Base-by-base conservation (phyloP, 2,329 filamentous ascomycete genomes). In the Colletotrichum aenigma region DNA sequence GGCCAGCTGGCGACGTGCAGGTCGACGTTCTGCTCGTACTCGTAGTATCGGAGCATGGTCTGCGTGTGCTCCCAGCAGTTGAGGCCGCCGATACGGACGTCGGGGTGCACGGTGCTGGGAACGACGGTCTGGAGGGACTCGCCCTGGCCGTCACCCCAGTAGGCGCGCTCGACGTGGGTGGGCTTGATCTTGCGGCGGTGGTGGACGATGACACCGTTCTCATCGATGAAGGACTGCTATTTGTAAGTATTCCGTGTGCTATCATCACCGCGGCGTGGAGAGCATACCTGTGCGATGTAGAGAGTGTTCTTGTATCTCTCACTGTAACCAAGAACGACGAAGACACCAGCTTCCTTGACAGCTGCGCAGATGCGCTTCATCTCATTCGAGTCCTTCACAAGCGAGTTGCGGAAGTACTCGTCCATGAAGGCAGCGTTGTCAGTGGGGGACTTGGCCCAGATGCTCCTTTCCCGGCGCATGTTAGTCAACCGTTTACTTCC, bases 101-200 rank as follows among this genome's bases (percentile, higher is more conserved):
- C 87, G 10, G 70, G 70, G 56, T 55, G 38, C 10, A 36, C 4
- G 85, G 84, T 4, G 87, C 66, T 87, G 43, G 88, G 85, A 7
- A 87, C 85, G 0, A 91, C 90, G 43, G 86, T 87, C 75, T 86
- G 86, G 61, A 90, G 88, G n/a, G 89, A 89, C 48, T 91, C 88
- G 4, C 88, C 90, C 2, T 89, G 86, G 4, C 89, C 90, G 66
- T 92, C 90, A 3, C 90, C 90, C 78, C 89, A 92, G 56, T 86
- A 83, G 3, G 85, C 82, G 56, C 86, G 84, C 79, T 89, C 87
- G 52, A 88, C 81, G 72, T 89, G 87, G 2, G 87, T 89, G 1
- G 87, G 87, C 83, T 89, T 89, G 79, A 88, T 88, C 81, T 89
- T 89, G 61, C 87, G 86, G 34, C 87, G 84, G 77, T 88, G 86